Evolutionary conservation across 495 filamentous ascomycete genomes (phyloP), one percentile per base, ranked within the genome.

Genomic region (Neurospora pannonica): DNA sequence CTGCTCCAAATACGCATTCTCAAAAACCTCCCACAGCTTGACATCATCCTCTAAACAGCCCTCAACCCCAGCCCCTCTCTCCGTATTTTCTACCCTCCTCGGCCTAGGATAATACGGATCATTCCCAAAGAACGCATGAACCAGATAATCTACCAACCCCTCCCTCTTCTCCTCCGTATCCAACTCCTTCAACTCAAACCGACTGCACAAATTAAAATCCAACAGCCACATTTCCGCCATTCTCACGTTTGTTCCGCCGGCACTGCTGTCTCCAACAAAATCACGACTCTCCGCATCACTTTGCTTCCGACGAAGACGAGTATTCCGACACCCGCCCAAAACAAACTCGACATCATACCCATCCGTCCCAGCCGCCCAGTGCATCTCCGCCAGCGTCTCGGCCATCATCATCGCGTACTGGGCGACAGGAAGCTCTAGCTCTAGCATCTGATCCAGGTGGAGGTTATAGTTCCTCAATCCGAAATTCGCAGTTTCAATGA

Each of bases 281-380:
- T 36, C 34, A 36, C 34, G 34, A 36, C 28, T 5, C 43, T 62
- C 42, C 70, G 71, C 24, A 7, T 19, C 4, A 70, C 9, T 3
- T 38, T 38, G 38, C 10, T 38, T 38, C 9, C 38, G 9, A 11
- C 10, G 38, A 38, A 9, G 38, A 38, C 38, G 10, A 38, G 10
- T 1, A 38, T 21, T 70, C 37, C 17, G 24, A 15, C 70, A 60
- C 31, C 60, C 70, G 31, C 77, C 75, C 17, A 78, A 40, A 19
- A 78, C 77, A 37, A 78, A 78, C 71, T 78, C 74, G 5, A 78
- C 71, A 60, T 77, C 77, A 21, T 71, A 42, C 0, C 43, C 73
- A 34, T 78, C 75, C 7, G 70, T 72, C 34, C 71, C 70, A 15
- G 77, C 77, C 2, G 17, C 73, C 77, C 73, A 78, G 70, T 76